Percentiles rank a stretch among this genome's conserved stretches.
These are phyloP conservation scores for Cytospora piceae DNA, from an alignment of 2,329 filamentous ascomycete genomes.

Conservation along the genomic window DNA sequence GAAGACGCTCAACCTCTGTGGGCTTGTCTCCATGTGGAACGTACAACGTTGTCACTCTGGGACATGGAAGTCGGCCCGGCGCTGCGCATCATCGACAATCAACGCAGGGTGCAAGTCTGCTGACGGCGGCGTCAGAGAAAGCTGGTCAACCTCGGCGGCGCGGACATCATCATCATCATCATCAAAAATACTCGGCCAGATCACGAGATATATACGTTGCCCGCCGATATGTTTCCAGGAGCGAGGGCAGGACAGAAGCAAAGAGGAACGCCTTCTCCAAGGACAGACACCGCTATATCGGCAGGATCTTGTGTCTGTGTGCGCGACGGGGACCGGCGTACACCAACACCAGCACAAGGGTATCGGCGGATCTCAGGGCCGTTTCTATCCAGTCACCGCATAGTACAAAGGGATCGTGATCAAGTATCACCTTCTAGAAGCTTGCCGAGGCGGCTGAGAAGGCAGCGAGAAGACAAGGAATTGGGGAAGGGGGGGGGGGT, in stretches of 20 bases:
- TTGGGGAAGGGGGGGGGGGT: too few species aligned
- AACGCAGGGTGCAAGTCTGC: constrained; percentile 1
- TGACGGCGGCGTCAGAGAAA: constrained; percentile 6
- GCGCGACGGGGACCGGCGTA: background rate
- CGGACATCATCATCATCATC: background rate
- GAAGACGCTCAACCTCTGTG: background rate
- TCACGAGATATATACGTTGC: background rate
- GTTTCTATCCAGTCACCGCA: too few species aligned
- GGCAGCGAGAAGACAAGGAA: background rate
- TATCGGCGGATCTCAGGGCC: constrained; percentile 17
- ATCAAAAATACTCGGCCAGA: background rate
- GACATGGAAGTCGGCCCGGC: background rate
- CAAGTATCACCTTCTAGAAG: too few species aligned
- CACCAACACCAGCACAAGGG: constrained; percentile 4
- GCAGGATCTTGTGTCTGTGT: background rate
- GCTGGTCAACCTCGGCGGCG: background rate
- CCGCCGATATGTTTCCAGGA: constrained; percentile 11
- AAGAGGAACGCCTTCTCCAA: background rate
- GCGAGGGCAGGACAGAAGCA: constrained; percentile 17
- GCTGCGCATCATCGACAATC: constrained; percentile 11
- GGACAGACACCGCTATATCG: background rate
- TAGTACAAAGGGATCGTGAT: too few species aligned
- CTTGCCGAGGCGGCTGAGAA: too few species aligned
- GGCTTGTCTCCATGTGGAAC: constrained; percentile 9
- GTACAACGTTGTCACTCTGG: background rate